phyloP scores from a whole-genome alignment of 225 moss, liverwort and hornwort genomes.

The Takakia lepidozioides region DNA sequence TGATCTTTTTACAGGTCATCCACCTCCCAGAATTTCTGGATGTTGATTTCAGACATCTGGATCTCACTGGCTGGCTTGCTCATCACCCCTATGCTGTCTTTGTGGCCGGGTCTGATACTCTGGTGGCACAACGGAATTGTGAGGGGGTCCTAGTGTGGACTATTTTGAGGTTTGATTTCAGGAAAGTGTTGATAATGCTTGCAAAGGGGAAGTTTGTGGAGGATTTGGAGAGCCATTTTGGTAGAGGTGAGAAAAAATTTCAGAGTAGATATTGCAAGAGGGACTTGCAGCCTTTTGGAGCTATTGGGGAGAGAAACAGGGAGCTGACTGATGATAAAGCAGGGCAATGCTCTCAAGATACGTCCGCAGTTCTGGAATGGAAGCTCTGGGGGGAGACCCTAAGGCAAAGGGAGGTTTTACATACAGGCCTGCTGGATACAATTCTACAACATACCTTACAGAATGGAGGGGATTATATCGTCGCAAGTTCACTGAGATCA shows the following conservation, averaged over 20 bases:
- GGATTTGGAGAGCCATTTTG: constrained; percentile 12
- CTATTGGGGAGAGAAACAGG: constrained; percentile 5
- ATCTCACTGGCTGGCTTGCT: constrained; percentile 44
- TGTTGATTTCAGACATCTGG: constrained; percentile 52
- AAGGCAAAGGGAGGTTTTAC: constrained; percentile 2
- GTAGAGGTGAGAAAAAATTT: constrained; percentile 1
- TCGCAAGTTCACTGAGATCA: constrained; percentile 11
- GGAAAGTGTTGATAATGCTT: constrained; percentile 31
- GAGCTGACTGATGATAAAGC: constrained; percentile 1
- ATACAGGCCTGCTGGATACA: constrained; percentile 13
- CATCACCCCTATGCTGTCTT: constrained; percentile 57
- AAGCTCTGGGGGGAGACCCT: constrained; percentile 17
- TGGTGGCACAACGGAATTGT: constrained; percentile 35
- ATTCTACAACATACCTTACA: constrained; percentile 18
- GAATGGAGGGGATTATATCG: constrained; percentile 17
- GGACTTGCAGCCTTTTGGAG: constrained; percentile 9
- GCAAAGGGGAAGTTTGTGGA: constrained; percentile 29
- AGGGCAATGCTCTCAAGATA: background rate
- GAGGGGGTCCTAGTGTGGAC: constrained; percentile 39
- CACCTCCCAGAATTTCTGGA: constrained; percentile 51
- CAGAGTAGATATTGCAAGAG: background rate
- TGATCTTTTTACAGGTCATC: constrained; percentile 17
- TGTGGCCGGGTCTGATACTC: constrained; percentile 19
- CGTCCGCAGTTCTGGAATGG: constrained; percentile 16
- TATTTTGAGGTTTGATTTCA: constrained; percentile 62